A percentile compares a stretch with the other conserved stretches of the same genome.
phyloP scores from a whole-genome alignment of 108 stramenopile genomes.

The Cyclotella atomus region DNA sequence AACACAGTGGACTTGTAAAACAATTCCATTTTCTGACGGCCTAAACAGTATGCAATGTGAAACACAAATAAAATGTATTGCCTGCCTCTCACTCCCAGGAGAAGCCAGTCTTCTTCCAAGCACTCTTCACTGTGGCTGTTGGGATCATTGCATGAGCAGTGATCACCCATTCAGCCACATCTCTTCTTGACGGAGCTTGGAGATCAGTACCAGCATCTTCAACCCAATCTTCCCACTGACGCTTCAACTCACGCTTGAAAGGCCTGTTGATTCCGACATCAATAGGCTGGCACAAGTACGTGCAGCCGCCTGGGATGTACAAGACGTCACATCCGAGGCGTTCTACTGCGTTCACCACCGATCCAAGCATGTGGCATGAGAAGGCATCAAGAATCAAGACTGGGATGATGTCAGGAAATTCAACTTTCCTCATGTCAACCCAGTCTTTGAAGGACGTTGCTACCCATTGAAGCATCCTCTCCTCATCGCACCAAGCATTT shows the following conservation, averaged over 20 bases:
- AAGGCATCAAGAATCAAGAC: background rate
- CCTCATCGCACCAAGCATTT: conserved; percentile 1
- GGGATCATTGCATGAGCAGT: background rate
- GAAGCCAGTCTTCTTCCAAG: conserved; percentile 1
- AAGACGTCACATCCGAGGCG: background rate
- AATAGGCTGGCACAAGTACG: background rate
- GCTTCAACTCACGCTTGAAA: background rate
- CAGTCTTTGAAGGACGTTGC: background rate
- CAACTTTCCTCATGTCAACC: background rate
- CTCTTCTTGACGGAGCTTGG: background rate
- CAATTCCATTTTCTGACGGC: no score
- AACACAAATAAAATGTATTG: no score
- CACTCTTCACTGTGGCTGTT: background rate
- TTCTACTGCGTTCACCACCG: background rate
- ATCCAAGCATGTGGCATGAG: background rate
- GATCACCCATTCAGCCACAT: background rate
- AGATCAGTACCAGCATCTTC: background rate
- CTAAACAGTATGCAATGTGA: background rate
- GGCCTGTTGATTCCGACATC: background rate
- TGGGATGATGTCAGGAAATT: background rate
- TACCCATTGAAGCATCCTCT: background rate
- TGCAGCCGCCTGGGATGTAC: conserved; percentile 6
- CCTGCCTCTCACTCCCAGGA: background rate
- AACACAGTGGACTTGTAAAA: background rate
- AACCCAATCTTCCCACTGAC: conserved; percentile 5